These are phyloP conservation scores for Dispira parvispora DNA, from an alignment of 192 early-diverging fungal genomes.

Conservation along the genomic window DNA sequence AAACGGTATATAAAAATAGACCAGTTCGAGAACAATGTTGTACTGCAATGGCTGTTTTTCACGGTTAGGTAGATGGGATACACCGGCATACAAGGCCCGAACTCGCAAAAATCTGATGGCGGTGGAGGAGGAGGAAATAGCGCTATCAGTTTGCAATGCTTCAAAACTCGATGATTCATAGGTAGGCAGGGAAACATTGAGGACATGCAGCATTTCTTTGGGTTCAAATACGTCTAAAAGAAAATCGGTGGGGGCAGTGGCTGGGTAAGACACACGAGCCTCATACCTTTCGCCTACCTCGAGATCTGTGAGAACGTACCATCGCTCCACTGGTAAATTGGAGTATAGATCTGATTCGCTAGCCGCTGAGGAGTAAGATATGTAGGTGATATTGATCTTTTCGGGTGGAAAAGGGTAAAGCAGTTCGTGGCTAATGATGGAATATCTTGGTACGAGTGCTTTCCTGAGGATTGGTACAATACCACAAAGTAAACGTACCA, in stretches of 20 bases:
- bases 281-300: background rate
- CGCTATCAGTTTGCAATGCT: too few relatives aligned
- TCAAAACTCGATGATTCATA: too few relatives aligned
- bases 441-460: background rate
- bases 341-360: too few relatives aligned
- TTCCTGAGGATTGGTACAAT: too few relatives aligned
- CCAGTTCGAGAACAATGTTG: background rate
- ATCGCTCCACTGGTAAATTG: background rate
- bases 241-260: background rate
- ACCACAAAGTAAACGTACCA: too few relatives aligned
- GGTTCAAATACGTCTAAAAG: too few relatives aligned
- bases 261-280: background rate
- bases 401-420: background rate
- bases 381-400: background rate
- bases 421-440: background rate
- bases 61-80: background rate
- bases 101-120: background rate
- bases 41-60: background rate
- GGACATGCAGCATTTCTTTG: too few relatives aligned
- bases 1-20: background rate
- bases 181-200: too few relatives aligned
- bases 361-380: too few relatives aligned
- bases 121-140: background rate
- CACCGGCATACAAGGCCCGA: background rate
- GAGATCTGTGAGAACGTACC: background rate